phyloP scores from a whole-genome alignment of 1,139 yeast species.

The Blastobotrys petasosporus region DNA sequence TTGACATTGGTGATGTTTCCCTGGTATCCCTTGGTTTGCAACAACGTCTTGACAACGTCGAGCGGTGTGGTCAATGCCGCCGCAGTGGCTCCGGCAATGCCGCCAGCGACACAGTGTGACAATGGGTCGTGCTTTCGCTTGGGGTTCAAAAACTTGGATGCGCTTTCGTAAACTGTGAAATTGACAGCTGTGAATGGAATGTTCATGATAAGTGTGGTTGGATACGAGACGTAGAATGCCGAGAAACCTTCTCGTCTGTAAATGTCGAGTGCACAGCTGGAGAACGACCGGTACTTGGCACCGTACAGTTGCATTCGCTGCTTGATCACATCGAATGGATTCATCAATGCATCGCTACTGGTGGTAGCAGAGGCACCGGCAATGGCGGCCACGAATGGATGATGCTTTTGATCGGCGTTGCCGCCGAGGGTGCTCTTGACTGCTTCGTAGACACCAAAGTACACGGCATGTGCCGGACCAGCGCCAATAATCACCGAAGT shows the following conservation, averaged over 20 bases:
- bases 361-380: conserved; percentile 95
- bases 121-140: conserved; percentile 75
- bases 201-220: conserved; percentile 88
- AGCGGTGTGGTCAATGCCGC: conserved; percentile 95
- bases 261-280: conserved; percentile 41
- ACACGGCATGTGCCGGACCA: conserved; percentile 99
- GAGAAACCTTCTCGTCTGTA: conserved; percentile 70
- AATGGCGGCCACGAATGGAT: conserved; percentile 73
- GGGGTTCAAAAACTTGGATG: conserved; percentile 75
- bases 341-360: conserved; percentile 93
- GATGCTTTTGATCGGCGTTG: conserved; percentile 44
- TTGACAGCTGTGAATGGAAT: conserved; percentile 95
- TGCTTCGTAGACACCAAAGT: conserved; percentile 91
- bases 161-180: conserved; percentile 86
- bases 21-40: conserved; percentile 69
- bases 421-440: conserved; percentile 56
- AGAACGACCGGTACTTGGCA: conserved; percentile 30
- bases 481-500: conserved; percentile 93
- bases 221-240: conserved; percentile 89
- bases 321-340: conserved; percentile 93
- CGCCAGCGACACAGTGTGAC: conserved; percentile 90
- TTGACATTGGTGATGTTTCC: conserved; percentile 41
- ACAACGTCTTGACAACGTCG: conserved; percentile 87
- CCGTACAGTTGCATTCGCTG: conserved; percentile 66
- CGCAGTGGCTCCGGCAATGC: conserved; percentile 91